Percentiles rank a stretch among this genome's conserved stretches.
Evolutionary conservation across 192 early-diverging fungal species (phyloP).

Genomic region (Linnemannia hyalina): DNA sequence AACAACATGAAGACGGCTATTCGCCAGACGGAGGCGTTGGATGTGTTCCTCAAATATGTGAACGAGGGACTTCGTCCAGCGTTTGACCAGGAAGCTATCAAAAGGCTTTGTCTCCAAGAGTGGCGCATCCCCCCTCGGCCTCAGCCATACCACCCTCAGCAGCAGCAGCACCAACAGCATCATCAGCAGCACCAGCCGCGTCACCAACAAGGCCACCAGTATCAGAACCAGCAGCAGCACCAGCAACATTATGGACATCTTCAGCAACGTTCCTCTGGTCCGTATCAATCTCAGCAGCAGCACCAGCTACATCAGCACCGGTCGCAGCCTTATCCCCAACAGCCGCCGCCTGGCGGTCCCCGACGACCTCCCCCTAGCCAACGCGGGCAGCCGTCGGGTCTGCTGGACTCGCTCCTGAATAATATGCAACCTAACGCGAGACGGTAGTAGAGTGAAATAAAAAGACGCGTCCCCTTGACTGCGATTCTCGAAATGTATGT

Average conservation of each 20-base stretch:
- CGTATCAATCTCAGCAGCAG: not conserved
- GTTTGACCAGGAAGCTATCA: conserved; percentile 50
- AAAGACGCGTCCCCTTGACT: not conserved
- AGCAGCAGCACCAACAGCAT: conserved; percentile 14
- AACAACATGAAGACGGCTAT: conserved; percentile 71
- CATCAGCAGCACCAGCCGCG: conserved; percentile 7
- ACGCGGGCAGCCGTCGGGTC: not conserved
- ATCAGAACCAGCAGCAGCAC: not conserved
- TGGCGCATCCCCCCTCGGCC: conserved; percentile 53
- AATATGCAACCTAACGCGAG: conserved; percentile 31
- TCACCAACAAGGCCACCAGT: not conserved
- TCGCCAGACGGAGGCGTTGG: conserved; percentile 33
- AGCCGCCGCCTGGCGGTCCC: not conserved
- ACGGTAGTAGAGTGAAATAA: not conserved
- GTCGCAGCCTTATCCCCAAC: not conserved
- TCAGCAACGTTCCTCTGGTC: not conserved
- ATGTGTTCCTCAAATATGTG: conserved; percentile 50
- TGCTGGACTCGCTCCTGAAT: conserved; percentile 28
- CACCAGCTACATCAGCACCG: conserved; percentile 10
- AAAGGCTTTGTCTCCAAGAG: conserved; percentile 41
- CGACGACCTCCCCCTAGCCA: conserved; percentile 2
- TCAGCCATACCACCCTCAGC: conserved; percentile 35
- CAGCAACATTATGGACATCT: conserved; percentile 11
- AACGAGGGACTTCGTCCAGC: conserved; percentile 51
- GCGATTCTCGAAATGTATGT: too few relatives aligned